Conservation (phyloP, 2,329 filamentous ascomycete genomes). For the Microdochium nivale region DNA sequence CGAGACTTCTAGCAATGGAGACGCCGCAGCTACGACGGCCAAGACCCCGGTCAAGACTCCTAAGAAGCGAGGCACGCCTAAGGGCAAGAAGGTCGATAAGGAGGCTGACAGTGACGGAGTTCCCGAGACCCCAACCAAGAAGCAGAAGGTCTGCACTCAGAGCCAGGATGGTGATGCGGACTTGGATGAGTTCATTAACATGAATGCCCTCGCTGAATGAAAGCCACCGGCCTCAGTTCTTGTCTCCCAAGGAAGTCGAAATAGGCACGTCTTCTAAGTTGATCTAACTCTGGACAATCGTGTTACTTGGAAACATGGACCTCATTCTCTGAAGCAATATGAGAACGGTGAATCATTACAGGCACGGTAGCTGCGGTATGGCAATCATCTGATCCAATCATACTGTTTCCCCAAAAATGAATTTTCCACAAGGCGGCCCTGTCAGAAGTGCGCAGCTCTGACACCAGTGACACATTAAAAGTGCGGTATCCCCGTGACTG, state of each 20-base stretch:
- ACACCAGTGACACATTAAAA: no score
- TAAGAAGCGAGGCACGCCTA: slow-evolving; percentile 1
- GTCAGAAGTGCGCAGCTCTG: no score
- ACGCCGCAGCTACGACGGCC: slow-evolving; percentile 1
- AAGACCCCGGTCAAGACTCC: slow-evolving; percentile 2
- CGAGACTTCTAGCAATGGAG: no score
- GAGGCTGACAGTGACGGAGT: slow-evolving; percentile 1
- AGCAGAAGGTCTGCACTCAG: slow-evolving; percentile 8
- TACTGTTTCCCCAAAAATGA: no score
- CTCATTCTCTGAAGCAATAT: no score
- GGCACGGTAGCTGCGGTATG: no score
- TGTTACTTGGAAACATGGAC: no score
- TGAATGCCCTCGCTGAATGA: background rate
- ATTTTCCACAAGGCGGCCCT: no score
- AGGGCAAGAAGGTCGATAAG: slow-evolving; percentile 5
- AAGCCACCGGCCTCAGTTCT: background rate
- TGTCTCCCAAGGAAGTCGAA: background rate
- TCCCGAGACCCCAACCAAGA: slow-evolving; percentile 8
- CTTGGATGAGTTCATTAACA: slow-evolving; percentile 4
- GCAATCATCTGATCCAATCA: no score
- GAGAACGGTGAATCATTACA: no score
- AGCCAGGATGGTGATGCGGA: slow-evolving; percentile 5
- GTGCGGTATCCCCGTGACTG: no score
- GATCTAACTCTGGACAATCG: no score
- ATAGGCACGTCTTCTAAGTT: background rate